Conservation (phyloP, 192 early-diverging fungal species). For the Linnemannia hyalina region DNA sequence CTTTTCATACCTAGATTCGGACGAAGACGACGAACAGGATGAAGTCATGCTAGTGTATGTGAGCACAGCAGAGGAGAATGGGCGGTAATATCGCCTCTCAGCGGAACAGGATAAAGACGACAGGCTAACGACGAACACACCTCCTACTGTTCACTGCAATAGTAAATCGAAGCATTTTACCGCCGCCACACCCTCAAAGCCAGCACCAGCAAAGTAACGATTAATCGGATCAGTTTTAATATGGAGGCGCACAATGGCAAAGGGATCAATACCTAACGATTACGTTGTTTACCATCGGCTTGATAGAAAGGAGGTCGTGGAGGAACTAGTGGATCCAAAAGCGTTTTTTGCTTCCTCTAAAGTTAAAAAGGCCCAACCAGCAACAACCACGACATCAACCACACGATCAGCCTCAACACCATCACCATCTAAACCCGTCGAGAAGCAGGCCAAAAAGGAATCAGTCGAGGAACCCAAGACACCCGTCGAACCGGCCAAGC, state of each 20-base stretch:
- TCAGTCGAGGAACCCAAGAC: not conserved
- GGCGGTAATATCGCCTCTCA: not conserved
- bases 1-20: conserved; percentile 20
- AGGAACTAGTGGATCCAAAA: conserved; percentile 43
- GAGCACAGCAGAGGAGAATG: not conserved
- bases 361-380: conserved; percentile 17
- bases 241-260: not conserved
- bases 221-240: not conserved
- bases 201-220: conserved; percentile 24
- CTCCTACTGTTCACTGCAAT: not conserved
- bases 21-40: conserved; percentile 43
- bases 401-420: not conserved
- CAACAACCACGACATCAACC: conserved; percentile 9
- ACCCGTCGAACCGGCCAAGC: not conserved
- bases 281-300: not conserved
- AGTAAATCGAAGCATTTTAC: conserved; percentile 48
- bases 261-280: not conserved
- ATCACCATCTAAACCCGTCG: not conserved
- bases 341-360: conserved; percentile 42
- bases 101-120: not conserved
- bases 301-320: conserved; percentile 8
- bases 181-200: not conserved
- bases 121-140: not conserved
- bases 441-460: not conserved
- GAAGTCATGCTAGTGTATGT: conserved; percentile 35